Evolutionary conservation across 2,329 filamentous ascomycete genomes (phyloP).

Genomic region (Fusarium chuoi): DNA sequence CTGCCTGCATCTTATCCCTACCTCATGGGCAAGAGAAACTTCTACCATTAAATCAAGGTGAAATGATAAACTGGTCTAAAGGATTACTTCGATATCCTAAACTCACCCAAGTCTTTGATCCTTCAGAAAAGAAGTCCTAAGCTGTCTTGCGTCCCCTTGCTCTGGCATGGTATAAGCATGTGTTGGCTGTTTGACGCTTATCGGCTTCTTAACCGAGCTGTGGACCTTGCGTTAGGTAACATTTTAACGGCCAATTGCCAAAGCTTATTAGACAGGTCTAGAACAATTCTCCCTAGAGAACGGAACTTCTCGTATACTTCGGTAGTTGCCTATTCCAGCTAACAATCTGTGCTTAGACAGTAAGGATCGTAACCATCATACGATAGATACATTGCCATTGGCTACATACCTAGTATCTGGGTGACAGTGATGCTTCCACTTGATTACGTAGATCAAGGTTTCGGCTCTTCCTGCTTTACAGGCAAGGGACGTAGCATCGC

Average conservation of each 20-base stretch:
- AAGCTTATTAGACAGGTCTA: not conserved
- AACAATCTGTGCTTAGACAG: not conserved
- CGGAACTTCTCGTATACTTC: not conserved
- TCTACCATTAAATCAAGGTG: not conserved
- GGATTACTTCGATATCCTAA: not conserved
- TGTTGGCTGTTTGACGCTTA: not conserved
- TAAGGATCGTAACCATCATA: not conserved
- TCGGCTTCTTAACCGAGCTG: not conserved
- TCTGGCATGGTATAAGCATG: too few relatives aligned
- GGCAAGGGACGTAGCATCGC: not conserved
- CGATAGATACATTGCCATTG: not conserved
- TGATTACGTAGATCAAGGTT: not conserved
- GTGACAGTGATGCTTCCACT: not conserved
- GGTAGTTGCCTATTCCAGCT: not conserved
- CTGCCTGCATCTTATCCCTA: not conserved
- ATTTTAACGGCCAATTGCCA: not conserved
- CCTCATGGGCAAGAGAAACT: not conserved
- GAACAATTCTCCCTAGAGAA: not conserved
- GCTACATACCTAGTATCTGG: not conserved
- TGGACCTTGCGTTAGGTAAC: not conserved
- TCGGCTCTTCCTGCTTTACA: not conserved
- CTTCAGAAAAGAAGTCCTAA: rapidly evolving
- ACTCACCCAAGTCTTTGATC: not conserved
- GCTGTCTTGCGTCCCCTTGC: not conserved
- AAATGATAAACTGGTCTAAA: not conserved